Evolutionary conservation across 495 filamentous ascomycete species (phyloP).

Genomic region (Xylaria curta): DNA sequence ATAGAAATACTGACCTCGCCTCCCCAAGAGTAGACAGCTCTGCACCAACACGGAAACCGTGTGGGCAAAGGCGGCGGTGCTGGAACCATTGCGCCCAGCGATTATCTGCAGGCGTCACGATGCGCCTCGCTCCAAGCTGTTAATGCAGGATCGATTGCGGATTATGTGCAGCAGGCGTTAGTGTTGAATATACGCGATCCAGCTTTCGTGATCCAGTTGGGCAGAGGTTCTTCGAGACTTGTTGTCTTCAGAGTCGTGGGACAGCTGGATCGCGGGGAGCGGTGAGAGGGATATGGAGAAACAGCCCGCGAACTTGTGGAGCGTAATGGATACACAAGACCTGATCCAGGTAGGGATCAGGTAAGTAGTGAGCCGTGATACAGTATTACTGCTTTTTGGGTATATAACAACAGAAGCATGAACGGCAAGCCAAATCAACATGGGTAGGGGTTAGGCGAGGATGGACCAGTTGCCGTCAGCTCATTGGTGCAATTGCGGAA

Average conservation of each 20-base stretch:
- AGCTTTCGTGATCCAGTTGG: slow-evolving; percentile 9
- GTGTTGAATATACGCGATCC: slow-evolving; percentile 14
- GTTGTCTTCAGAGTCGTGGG: slow-evolving; percentile 3
- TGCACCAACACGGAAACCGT: slow-evolving; percentile 94
- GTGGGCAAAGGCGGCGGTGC: slow-evolving; percentile 72
- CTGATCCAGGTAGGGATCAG: background rate
- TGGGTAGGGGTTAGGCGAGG: background rate
- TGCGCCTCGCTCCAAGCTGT: background rate
- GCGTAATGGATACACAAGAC: background rate
- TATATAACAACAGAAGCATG: slow-evolving; percentile 16
- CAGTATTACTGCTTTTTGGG: background rate
- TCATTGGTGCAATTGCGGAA: slow-evolving; percentile 15
- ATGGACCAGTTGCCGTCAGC: background rate
- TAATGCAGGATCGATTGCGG: slow-evolving; percentile 7
- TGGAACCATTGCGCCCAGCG: slow-evolving; percentile 49
- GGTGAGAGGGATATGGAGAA: slow-evolving; percentile 16
- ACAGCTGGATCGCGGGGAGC: slow-evolving; percentile 12
- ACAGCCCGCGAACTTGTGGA: slow-evolving; percentile 16
- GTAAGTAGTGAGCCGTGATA: slow-evolving; percentile 7
- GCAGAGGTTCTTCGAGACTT: slow-evolving; percentile 15
- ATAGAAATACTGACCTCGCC: slow-evolving; percentile 70
- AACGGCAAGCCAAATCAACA: slow-evolving; percentile 3
- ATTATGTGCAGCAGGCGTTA: slow-evolving; percentile 1
- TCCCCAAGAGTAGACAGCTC: slow-evolving; percentile 95
- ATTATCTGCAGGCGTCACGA: slow-evolving; percentile 8